Evolutionary conservation across 345 rosid genomes (phyloP).

Genomic region (Eucalyptus coolabah): DNA sequence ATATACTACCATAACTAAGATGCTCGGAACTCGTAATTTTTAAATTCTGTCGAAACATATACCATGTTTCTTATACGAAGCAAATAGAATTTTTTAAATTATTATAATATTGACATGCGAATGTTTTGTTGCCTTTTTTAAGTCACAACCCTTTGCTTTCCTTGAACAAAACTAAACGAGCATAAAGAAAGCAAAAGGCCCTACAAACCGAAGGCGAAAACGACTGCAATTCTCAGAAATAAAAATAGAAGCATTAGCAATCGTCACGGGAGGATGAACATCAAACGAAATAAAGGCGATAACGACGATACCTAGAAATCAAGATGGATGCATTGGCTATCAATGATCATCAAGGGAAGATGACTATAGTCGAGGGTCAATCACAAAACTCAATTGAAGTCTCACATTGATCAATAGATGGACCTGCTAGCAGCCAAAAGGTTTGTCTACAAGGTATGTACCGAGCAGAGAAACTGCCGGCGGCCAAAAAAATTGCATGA

Average conservation of each 20-base stretch:
- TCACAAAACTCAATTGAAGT: neutral
- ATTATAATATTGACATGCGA: neutral
- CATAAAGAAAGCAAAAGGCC: neutral
- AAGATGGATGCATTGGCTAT: neutral
- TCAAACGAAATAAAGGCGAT: neutral
- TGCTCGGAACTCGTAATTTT: neutral
- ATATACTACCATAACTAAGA: neutral
- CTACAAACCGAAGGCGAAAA: neutral
- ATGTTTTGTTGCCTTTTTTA: neutral
- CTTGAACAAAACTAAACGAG: neutral
- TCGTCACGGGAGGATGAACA: neutral
- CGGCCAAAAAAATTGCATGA: neutral
- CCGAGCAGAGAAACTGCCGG: neutral
- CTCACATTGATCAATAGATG: neutral
- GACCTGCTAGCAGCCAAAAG: neutral
- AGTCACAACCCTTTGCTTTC: neutral
- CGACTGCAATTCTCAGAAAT: neutral
- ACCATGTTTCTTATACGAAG: neutral
- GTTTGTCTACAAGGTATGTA: neutral
- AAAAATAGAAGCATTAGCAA: neutral
- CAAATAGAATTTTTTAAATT: neutral
- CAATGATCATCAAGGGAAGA: neutral
- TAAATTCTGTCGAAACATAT: neutral
- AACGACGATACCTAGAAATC: neutral
- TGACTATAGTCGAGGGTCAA: neutral